Evolutionary conservation across 164 flowering plant species (phyloP), one percentile per base, ranked within the genome.

Genomic region (Santalum album): DNA sequence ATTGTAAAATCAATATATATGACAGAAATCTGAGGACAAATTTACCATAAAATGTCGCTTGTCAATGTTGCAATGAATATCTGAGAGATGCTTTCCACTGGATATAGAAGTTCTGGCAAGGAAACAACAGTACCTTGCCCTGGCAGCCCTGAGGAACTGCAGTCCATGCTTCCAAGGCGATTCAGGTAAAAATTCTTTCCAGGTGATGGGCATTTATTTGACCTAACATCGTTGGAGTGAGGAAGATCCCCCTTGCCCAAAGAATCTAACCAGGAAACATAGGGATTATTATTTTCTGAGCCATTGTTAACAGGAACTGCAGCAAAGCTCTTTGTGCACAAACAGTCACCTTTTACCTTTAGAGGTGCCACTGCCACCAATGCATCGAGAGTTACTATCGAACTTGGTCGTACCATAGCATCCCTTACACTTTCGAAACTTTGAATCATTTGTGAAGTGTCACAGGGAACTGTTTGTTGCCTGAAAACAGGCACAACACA

Each of bases 1-100:
- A 32, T 12, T 0, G 1, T 32, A 32, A 1, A 32, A 12, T 6
- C 7, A 32, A 32, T 7, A 32, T 32, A 32, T 6, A 0, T 32
- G 18, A 25, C 7, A 19, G 48, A 23, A 48, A 14, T 16, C n/a
- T 12, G 22, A 22, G 22, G 51, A 11, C 56, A 44, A 26, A 29
- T 36, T 40, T 75, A 87, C 97, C 95, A 90, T 58, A 47, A 59
- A 48, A 85, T 64, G 55, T 90, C 94, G 56, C 81, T 68, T 1
- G 97, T 90, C 64, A 90, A 90, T 38, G 97, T 90, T 40, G 95
- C 89, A 62, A 84, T 71, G 51, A 90, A 90, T 49, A 90, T 66
- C 45, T 68, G 69, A 1, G 62, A 54, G 55, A 90, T 73, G 69
- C 72, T 78, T 65, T 79, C 76, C 45, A 90, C 70, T 25, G 97